Evolutionary conservation across 805 yeast genomes (phyloP), one percentile per base, ranked within the genome.

Genomic region (Candida arabinofermentans): DNA sequence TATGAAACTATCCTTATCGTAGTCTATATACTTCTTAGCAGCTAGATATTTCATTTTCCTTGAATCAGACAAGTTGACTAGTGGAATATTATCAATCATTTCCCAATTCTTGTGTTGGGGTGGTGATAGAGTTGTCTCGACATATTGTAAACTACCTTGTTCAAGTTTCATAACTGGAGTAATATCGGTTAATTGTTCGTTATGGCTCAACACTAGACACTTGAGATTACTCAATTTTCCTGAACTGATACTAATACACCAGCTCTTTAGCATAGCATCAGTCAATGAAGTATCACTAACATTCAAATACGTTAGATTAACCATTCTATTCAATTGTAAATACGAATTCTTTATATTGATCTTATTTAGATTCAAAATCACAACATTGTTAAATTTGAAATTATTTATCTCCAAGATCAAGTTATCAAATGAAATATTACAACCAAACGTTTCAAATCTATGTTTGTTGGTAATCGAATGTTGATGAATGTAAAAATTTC

Each of bases 361-460:
- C 3, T 49, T 47, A 7, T 45, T 37, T 3, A 55, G 27, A 22
- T 54, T 52, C 27, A 60, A 36, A 4, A 59, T 35, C 1, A 49
- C 48, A 7, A 58, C 14, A 32, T 44, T 46, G 9, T 41, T 24
- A 17, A 46, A 46, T 17, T 37, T 21, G 6, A 32, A 21, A 12
- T 17, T 24, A 17, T 45, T 49, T 2, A 55, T 27, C 32, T 50
- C 47, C 3, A 14, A 4, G 7, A 49, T 40, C 34, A 57, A 17
- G 2, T 49, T 24, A 16, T 39, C 30, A 10, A 40, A 43, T 22
- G 56, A 39, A 1, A 59, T 31, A 43, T 65, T 64, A 4, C 50
- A 43, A 31, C 54, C 61, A 2, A 65, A 42, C 5, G 67, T 55
- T 43, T 67, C 71, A n/a, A 66, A 49, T 24, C 71, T 42, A 42